A percentile compares a stretch with the other conserved stretches of the same genome.
These are phyloP conservation scores for Fistulinella cinereoalba DNA, from an alignment of 1,284 basidiomycete species.

Conservation along the genomic window DNA sequence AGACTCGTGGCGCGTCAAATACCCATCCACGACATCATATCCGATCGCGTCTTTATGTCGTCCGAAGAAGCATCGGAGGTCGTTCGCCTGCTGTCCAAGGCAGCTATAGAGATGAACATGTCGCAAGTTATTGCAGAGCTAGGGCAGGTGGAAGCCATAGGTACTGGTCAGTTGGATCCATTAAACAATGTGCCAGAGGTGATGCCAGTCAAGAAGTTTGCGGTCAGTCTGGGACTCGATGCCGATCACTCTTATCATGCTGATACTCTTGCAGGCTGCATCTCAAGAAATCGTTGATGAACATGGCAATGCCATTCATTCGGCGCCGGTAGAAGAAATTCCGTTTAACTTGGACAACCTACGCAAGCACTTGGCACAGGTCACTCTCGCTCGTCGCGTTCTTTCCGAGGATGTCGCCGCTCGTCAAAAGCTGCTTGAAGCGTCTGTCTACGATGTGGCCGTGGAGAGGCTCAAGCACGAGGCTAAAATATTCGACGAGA, in stretches of 20 bases:
- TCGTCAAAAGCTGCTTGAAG: conserved; percentile 81
- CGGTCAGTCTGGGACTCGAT: conserved; percentile 14
- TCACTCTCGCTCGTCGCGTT: conserved; percentile 60
- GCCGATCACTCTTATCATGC: neutral
- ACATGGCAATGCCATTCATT: conserved; percentile 16
- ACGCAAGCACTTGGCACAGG: conserved; percentile 60
- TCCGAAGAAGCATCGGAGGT: conserved; percentile 55
- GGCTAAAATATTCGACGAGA: conserved; percentile 54
- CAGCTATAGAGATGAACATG: conserved; percentile 56
- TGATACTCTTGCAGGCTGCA: conserved; percentile 10
- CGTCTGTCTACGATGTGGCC: conserved; percentile 83
- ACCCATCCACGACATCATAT: conserved; percentile 50
- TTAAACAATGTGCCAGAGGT: conserved; percentile 57
- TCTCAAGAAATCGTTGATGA: conserved; percentile 22
- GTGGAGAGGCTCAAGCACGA: conserved; percentile 70
- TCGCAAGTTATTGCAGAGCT: conserved; percentile 54
- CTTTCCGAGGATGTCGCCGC: conserved; percentile 65
- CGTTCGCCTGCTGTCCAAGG: conserved; percentile 54
- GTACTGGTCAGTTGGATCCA: conserved; percentile 40
- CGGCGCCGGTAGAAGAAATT: conserved; percentile 39
- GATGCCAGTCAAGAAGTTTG: conserved; percentile 44
- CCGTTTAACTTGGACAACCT: conserved; percentile 75
- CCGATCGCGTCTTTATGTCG: conserved; percentile 53
- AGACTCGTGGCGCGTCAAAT: conserved; percentile 51
- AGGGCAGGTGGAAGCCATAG: conserved; percentile 50